A percentile compares a stretch with the other conserved stretches of the same genome.
These are phyloP conservation scores for Raphanus raphanistrum DNA, from an alignment of 345 rosid genomes.

Conservation along the genomic window DNA sequence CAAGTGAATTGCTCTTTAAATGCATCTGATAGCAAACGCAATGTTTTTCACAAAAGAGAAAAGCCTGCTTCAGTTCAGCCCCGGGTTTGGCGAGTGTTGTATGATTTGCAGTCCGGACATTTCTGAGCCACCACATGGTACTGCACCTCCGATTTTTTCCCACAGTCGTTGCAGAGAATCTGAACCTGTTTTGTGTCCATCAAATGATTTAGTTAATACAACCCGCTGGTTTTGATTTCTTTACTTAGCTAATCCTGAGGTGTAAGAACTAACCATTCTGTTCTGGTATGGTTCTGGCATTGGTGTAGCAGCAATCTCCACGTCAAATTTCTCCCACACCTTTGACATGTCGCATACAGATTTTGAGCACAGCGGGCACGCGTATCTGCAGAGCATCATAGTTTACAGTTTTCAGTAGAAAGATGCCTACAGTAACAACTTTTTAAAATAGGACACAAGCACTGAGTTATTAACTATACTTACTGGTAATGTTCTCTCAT, in stretches of 20 bases:
- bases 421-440: background rate
- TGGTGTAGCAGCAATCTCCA: conserved; percentile 81
- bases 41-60: background rate
- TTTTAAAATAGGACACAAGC: too few relatives aligned
- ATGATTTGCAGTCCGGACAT: conserved; percentile 77
- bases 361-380: conserved; percentile 89
- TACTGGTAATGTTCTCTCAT: conserved; percentile 82
- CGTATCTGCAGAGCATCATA: conserved; percentile 48
- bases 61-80: conserved; percentile 30
- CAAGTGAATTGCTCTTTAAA: conserved; percentile 5
- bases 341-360: conserved; percentile 91
- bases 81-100: conserved; percentile 73
- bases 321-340: conserved; percentile 85
- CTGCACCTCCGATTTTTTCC: conserved; percentile 53
- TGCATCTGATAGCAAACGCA: background rate
- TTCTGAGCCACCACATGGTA: conserved; percentile 83
- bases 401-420: background rate
- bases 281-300: conserved; percentile 72
- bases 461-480: conserved; percentile 22
- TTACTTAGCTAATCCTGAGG: background rate
- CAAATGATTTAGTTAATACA: background rate
- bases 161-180: conserved; percentile 91
- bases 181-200: conserved; percentile 52
- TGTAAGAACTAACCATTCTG: conserved; percentile 47
- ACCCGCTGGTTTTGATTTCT: background rate